Base-by-base conservation (phyloP, 2,329 filamentous ascomycete genomes). In the Fusarium floridanum region DNA sequence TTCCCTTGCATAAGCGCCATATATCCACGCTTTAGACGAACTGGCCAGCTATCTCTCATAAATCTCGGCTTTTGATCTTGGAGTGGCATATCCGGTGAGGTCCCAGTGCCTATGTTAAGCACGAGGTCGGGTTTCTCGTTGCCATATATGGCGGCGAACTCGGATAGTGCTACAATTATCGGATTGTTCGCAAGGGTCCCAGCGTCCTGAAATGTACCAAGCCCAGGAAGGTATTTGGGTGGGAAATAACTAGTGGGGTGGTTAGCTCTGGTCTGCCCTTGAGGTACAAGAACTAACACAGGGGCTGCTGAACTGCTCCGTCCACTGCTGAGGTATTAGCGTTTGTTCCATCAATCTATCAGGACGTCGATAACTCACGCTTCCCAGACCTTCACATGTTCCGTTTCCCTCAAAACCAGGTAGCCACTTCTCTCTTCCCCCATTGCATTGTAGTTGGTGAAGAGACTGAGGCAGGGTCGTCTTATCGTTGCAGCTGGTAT, bases 151-250 rank as follows among this genome's bases (percentile, higher is more conserved):
- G 64, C 64, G 1, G 56, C 56, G 50, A 62, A 67, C 29, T 67
- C 64, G 1, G 64, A 45, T 6, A 67, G 39, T 17, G 45, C 64
- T 43, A 67, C 39, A 14, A 37, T 29, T 10, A 67, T 29, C 5
- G 64, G 64, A 37, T 67, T 67, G 34, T 67, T 67, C n/a, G 43
- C 56, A 36, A 67, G 22, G 27, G 61, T 22, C 17, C 64, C 64
- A 6, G 64, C 64, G 24, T 67, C 64, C 27, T 67, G 64, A 11
- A 67, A 56, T n/a, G 45, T 56, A 10, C 64, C 57, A 29, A 67
- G 56, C 24, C 64, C 64, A 11, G 45, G 22, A 7, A 67, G 24
- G 34, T 67, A 56, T 62, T 67, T 67, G 6, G 57, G 45, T 63
- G 29, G 45, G 16, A n/a, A 50, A 27, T 67, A 67, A 1, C 64